phyloP scores from a whole-genome alignment of 2,329 filamentous ascomycete genomes.

The Orbilia oligospora region DNA sequence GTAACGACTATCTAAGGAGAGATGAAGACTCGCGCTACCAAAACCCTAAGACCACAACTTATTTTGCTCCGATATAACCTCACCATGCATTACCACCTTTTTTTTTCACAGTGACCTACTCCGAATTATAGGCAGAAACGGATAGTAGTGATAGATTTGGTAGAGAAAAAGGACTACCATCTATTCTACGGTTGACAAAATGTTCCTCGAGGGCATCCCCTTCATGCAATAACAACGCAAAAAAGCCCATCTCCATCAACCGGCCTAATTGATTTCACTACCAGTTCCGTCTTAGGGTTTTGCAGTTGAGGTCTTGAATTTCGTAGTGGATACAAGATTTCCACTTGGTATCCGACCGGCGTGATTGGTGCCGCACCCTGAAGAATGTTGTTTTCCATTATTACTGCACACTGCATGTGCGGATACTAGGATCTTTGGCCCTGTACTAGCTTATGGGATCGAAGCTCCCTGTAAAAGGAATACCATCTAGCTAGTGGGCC shows the following conservation, averaged over 20 bases:
- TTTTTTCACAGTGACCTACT: neutral
- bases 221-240: constrained; percentile 24
- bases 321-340: constrained; percentile 36
- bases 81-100: neutral
- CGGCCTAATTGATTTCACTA: constrained; percentile 2
- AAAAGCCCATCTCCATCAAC: neutral
- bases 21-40: neutral
- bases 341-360: neutral
- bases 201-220: constrained; percentile 10
- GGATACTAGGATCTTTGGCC: constrained; percentile 67
- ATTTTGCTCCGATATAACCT: neutral
- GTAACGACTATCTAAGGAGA: neutral
- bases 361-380: constrained; percentile 14
- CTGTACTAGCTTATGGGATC: constrained; percentile 69
- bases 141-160: neutral
- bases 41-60: neutral
- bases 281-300: constrained; percentile 5
- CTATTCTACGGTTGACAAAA: constrained; percentile 16
- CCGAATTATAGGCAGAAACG: neutral
- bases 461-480: constrained; percentile 67
- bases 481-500: constrained; percentile 61
- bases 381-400: constrained; percentile 58
- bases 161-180: constrained; percentile 36
- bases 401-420: constrained; percentile 64
- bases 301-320: constrained; percentile 64